Conservation (phyloP, 106 monocot genomes). For the Posidonia australis region DNA sequence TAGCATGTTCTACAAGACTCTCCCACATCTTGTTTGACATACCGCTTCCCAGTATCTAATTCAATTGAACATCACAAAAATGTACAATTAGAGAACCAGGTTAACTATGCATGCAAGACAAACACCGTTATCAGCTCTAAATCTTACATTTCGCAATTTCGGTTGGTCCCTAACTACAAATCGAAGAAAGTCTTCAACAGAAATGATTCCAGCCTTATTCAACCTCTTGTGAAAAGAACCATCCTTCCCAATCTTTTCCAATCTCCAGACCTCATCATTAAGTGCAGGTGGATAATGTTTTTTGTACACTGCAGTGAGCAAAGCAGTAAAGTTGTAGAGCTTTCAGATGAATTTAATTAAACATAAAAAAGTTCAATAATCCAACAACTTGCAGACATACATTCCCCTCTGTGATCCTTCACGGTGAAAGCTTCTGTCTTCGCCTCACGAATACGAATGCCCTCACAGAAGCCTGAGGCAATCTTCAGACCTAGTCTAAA, state of each 20-base stretch:
- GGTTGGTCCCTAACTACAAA: slow-evolving; percentile 62
- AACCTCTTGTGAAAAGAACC: slow-evolving; percentile 91
- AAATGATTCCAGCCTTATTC: slow-evolving; percentile 45
- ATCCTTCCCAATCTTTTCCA: slow-evolving; percentile 98
- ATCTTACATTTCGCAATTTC: slow-evolving; percentile 62
- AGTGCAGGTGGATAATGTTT: slow-evolving; percentile 94
- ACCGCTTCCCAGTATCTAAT: slow-evolving; percentile 75
- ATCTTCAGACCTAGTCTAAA: slow-evolving; percentile 21
- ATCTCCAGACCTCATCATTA: slow-evolving; percentile 95
- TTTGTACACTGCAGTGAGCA: slow-evolving; percentile 66
- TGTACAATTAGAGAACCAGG: neutral
- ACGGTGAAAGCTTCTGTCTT: slow-evolving; percentile 76
- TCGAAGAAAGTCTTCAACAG: slow-evolving; percentile 87
- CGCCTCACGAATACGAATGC: slow-evolving; percentile 21
- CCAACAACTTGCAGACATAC: slow-evolving; percentile 29
- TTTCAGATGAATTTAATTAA: neutral
- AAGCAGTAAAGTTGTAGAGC: neutral
- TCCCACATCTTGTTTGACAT: slow-evolving; percentile 99
- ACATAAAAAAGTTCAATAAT: slow-evolving; percentile 29
- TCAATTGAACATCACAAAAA: neutral
- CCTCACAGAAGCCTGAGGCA: slow-evolving; percentile 9
- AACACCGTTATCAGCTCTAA: neutral
- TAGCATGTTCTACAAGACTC: slow-evolving; percentile 84
- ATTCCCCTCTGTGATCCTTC: slow-evolving; percentile 90
- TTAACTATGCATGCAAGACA: neutral